Conservation (phyloP, 2,329 filamentous ascomycete genomes). For the Ascochyta rabiei region DNA sequence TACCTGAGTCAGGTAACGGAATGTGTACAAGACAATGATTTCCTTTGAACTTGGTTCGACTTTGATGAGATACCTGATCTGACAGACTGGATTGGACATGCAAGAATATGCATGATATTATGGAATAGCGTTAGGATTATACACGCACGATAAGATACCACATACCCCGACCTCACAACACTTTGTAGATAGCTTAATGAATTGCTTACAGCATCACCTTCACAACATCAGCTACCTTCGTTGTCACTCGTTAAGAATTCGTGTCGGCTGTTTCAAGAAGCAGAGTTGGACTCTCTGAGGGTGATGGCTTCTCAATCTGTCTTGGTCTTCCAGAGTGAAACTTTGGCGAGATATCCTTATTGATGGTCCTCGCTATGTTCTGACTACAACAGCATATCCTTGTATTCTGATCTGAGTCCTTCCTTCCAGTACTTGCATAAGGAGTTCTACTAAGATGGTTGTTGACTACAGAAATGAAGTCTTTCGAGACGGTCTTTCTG, state of each 20-base stretch:
- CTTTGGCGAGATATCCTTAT: too few relatives aligned
- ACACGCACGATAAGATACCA: constrained; percentile 6
- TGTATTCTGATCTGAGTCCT: too few relatives aligned
- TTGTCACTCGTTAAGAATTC: too few relatives aligned
- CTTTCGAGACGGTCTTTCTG: too few relatives aligned
- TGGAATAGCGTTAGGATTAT: not conserved
- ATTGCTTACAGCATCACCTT: not conserved
- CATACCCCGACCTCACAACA: not conserved
- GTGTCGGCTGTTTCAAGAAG: too few relatives aligned
- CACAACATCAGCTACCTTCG: too few relatives aligned
- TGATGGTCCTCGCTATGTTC: too few relatives aligned
- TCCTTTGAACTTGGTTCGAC: constrained; percentile 23
- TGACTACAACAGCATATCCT: too few relatives aligned
- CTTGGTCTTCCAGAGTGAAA: too few relatives aligned
- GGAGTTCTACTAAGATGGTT: constrained; percentile 62
- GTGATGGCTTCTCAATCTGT: too few relatives aligned
- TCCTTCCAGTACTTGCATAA: not conserved
- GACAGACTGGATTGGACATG: constrained; percentile 6
- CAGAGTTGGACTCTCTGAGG: too few relatives aligned
- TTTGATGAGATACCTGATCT: constrained; percentile 12
- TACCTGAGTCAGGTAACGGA: not conserved
- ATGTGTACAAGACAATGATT: constrained; percentile 20
- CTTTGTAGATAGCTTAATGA: constrained; percentile 12
- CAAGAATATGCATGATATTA: not conserved
- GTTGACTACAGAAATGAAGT: not conserved